Evolutionary conservation across 2,329 filamentous ascomycete species (phyloP), one percentile per base, ranked within the genome.

Genomic region (Pseudomassariella vexata): DNA sequence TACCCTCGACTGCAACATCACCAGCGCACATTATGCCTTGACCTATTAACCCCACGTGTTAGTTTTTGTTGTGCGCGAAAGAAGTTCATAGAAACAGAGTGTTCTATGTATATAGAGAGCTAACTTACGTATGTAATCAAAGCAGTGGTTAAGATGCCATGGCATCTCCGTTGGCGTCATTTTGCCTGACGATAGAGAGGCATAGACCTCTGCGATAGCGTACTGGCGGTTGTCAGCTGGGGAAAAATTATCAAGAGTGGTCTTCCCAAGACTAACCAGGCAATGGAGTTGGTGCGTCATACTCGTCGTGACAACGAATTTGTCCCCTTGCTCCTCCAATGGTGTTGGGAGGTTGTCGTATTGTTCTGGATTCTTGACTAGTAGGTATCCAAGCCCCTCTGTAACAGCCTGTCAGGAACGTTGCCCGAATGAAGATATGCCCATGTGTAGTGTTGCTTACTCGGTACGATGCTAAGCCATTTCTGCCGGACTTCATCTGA

Each of bases 271-370:
- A 30, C 38, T 28, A 49, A 60, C 57, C 20, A 65, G 49, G 38
- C 63, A 66, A 41, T 65, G 60, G 3, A 66, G 50, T 42, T 66
- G 63, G 36, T 66, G 63, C 4, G 62, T 65, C 40, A 65, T 54
- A 2, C 57, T 59, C 1, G 62, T 62, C 2, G 62, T 64, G 41
- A 58, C 64, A 28, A 59, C 54, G 24, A 57, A 60, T 23, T 53
- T 48, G 11, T 50, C 42, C 3, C 47, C 41, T 35, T 50, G 62
- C 12, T 42, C 46, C 11, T 49, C 26, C 6, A 66, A 45, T 11
- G 45, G 52, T 5, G 45, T 49, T 3, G 60, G 61, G 9, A 65
- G 51, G 42, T 60, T 56, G 24, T 59, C 45, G 44, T 59, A 56
- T 9, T 42, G 38, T 6, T 45, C 30, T 1, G 59, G 54, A 29